Conservation (phyloP, 1,284 basidiomycete genomes). For the Coriolopsis trogii region DNA sequence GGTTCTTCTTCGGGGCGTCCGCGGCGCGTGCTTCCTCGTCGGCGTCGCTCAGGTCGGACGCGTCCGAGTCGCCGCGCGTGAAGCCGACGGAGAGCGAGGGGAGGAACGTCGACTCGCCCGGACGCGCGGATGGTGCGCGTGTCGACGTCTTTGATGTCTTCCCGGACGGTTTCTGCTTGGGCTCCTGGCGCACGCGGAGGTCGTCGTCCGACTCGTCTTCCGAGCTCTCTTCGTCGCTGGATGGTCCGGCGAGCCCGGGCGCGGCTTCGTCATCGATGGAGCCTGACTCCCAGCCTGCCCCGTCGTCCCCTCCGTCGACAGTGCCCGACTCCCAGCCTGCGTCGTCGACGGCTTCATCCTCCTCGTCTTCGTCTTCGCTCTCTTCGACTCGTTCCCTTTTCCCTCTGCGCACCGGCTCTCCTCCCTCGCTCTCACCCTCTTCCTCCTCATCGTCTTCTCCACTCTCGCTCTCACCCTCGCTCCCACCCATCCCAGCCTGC, state of each 20-base stretch:
- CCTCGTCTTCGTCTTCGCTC: constrained; percentile 25
- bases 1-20: constrained; percentile 75
- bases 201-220: constrained; percentile 26
- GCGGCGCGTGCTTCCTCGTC: constrained; percentile 62
- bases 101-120: constrained; percentile 81
- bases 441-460: constrained; percentile 32
- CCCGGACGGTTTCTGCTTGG: constrained; percentile 4
- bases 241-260: constrained; percentile 14
- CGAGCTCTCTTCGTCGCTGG: constrained; percentile 24
- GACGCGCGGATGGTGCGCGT: too few relatives aligned
- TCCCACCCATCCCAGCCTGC: constrained; percentile 32
- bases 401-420: too few relatives aligned
- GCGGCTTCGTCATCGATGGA: constrained; percentile 29
- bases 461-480: constrained; percentile 23
- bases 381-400: constrained; percentile 7
- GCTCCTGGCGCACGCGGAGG: constrained; percentile 16
- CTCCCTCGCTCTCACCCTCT: constrained; percentile 6
- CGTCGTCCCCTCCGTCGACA: constrained; percentile 31
- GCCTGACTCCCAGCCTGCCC: constrained; percentile 37
- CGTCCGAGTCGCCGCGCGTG: constrained; percentile 76
- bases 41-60: constrained; percentile 72
- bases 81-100: constrained; percentile 89
- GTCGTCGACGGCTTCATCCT: constrained; percentile 34
- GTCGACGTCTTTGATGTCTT: constrained; percentile 19
- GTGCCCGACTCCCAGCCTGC: constrained; percentile 49